These are phyloP conservation scores for Hypoxylon rickii DNA, from an alignment of 495 filamentous ascomycete genomes.

Conservation along the genomic window DNA sequence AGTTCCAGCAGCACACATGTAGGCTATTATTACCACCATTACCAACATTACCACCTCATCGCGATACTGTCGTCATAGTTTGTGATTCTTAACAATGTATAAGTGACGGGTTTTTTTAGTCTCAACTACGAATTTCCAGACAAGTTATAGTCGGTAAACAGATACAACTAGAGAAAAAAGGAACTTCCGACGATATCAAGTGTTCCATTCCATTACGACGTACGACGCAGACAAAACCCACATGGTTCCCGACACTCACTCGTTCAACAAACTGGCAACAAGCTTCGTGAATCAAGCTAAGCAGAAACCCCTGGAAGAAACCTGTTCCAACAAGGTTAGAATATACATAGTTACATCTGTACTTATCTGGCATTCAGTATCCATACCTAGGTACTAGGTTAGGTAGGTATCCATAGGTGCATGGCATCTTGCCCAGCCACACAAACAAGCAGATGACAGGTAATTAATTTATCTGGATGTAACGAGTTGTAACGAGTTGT, in stretches of 20 bases:
- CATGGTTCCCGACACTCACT: background rate
- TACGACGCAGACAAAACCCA: background rate
- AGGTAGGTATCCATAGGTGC: no score
- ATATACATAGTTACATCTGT: background rate
- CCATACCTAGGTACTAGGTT: no score
- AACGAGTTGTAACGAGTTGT: no score
- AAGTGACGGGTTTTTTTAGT: no score
- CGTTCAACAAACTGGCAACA: background rate
- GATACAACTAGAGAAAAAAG: background rate
- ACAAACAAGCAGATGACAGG: no score
- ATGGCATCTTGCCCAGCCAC: no score
- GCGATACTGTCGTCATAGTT: background rate
- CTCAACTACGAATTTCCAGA: background rate
- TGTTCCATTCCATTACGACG: background rate
- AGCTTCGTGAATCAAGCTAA: constrained; percentile 3
- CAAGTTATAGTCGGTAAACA: no score
- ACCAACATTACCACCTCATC: background rate
- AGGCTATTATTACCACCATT: no score
- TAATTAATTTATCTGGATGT: no score
- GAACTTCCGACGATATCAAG: background rate
- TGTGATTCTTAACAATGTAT: no score
- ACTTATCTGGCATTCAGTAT: no score
- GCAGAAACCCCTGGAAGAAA: background rate
- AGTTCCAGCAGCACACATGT: no score
- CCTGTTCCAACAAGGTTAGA: background rate